Conservation (phyloP, 371 early-diverging fungal genomes). For the Syncephalis plumigaleata region DNA sequence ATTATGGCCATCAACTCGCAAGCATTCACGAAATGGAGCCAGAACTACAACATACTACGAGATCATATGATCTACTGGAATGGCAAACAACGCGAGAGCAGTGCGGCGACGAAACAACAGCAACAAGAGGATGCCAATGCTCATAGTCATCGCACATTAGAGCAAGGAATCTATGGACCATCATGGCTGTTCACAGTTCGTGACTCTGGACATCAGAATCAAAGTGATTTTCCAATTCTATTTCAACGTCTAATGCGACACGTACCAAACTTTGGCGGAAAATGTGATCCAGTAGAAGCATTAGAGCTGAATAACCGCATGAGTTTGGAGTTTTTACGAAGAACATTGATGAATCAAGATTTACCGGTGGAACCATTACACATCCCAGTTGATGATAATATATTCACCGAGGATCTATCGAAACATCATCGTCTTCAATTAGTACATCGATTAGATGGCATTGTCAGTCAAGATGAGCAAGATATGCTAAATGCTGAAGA, state of each 20-base stretch:
- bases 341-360: too few relatives aligned
- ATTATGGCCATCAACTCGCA: conserved; percentile 19
- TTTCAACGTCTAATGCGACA: background rate
- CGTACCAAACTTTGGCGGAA: background rate
- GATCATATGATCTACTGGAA: conserved; percentile 5
- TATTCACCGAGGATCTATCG: too few relatives aligned
- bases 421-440: too few relatives aligned
- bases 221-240: conserved; percentile 2
- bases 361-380: too few relatives aligned
- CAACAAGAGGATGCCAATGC: too few relatives aligned
- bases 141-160: too few relatives aligned
- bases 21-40: conserved; percentile 14
- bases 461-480: too few relatives aligned
- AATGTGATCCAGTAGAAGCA: background rate
- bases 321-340: background rate
- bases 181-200: background rate
- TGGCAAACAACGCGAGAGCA: background rate
- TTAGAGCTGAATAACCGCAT: background rate
- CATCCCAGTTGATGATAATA: too few relatives aligned
- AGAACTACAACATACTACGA: conserved; percentile 13
- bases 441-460: too few relatives aligned
- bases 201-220: conserved; percentile 1
- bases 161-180: background rate
- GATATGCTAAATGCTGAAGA: too few relatives aligned
- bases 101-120: background rate